Base-by-base conservation (phyloP, 2,329 filamentous ascomycete genomes). In the Pseudogymnoascus sp. region DNA sequence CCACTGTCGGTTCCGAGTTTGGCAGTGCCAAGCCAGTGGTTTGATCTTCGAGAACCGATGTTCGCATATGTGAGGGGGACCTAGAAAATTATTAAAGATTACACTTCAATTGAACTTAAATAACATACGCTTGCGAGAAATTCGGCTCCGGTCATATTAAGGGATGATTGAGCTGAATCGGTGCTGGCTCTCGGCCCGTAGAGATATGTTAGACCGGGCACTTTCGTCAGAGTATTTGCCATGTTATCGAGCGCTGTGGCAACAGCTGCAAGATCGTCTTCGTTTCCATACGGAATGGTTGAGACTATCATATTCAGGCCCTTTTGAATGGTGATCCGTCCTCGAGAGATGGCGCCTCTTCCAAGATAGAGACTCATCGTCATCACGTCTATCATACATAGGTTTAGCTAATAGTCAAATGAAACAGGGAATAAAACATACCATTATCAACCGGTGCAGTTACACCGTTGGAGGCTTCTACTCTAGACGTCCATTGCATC, bases 401-500 rank as follows among this genome's bases (percentile, higher is more conserved):
- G n/a, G n/a, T 47, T 47, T 47, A 30, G 8, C 7, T 16, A 47
- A 22, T 60, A 12, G n/a, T 58, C 37, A n/a, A 59, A 20, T 14
- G 32, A 41, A 50, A 34, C 14, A 35, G 20, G 7, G 14, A 58
- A 54, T 34, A 59, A n/a, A 25, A 16, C 22, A 11, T 47, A 47
- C 41, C 41, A 47, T 47, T 47, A 28, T 47, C 41, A 28, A 6
- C 4, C 8, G 41, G 41, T 16, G 41, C 41, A 47, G 41, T 47
- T 47, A 47, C 59, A 4, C 65, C 64, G 12, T 62, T 58, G 1
- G 68, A 67, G 2, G 68, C 80, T 64, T 87, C 84, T 25, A 87
- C 83, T 65, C 85, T 79, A 43, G 84, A 79, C 8, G 85, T 88
- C 77, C 82, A 88, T 69, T 88, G 85, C 16, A 88, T 74, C 66